Percentiles rank a stretch among this genome's conserved stretches.
Evolutionary conservation across 1,284 basidiomycete genomes (phyloP).

Genomic region (Sanghuangporus weigelae): DNA sequence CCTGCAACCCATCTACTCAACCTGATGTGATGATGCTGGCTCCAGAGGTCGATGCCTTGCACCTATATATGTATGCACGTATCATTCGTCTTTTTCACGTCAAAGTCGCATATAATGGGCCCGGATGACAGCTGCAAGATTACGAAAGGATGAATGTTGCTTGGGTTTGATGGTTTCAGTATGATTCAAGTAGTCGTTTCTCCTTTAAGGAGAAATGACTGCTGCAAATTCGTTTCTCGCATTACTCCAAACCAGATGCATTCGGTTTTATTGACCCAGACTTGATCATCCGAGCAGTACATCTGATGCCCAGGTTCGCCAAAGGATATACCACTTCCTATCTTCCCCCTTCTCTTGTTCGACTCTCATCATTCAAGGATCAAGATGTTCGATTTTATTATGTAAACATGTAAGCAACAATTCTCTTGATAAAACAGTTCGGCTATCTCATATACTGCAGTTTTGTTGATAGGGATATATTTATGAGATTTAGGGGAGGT

Average conservation of each 20-base stretch:
- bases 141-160: neutral
- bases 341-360: conserved; percentile 22
- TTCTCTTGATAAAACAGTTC: conserved; percentile 10
- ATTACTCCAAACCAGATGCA: neutral
- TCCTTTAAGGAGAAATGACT: neutral
- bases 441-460: conserved; percentile 19
- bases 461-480: conserved; percentile 33
- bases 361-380: conserved; percentile 13
- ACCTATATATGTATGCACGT: conserved; percentile 21
- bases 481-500: conserved; percentile 27
- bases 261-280: conserved; percentile 13
- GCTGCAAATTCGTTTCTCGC: neutral
- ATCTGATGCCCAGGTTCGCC: conserved; percentile 4
- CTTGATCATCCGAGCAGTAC: neutral
- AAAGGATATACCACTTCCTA: neutral
- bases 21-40: conserved; percentile 33
- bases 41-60: conserved; percentile 4
- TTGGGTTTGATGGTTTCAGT: neutral
- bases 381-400: conserved; percentile 14
- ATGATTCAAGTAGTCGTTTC: neutral
- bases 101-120: neutral
- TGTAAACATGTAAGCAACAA: conserved; percentile 16
- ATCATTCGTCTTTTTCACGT: conserved; percentile 20
- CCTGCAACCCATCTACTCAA: conserved; percentile 30
- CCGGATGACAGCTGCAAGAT: neutral